Percentiles rank a stretch among this genome's conserved stretches.
Evolutionary conservation across 257 asterid genomes (phyloP).

Genomic region (Anisodus tanguticus): DNA sequence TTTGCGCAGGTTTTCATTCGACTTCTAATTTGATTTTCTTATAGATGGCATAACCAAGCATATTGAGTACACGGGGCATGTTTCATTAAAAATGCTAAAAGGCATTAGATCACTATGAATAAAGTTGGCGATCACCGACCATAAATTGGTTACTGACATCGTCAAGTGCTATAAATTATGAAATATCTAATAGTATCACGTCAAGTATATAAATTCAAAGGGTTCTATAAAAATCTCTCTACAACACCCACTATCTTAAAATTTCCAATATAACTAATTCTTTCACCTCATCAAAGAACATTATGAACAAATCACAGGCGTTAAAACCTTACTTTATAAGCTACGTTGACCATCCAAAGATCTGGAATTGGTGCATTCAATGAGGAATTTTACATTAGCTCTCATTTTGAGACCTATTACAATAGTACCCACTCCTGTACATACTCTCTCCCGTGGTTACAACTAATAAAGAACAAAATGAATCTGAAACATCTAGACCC

Average conservation of each 20-base stretch:
- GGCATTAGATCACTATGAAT: not conserved
- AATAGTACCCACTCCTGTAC: constrained; percentile 54
- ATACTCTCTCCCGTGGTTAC: constrained; percentile 47
- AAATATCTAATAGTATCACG: not conserved
- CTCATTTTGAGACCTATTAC: constrained; percentile 28
- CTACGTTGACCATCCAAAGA: constrained; percentile 13
- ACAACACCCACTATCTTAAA: not conserved
- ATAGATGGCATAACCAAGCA: not conserved
- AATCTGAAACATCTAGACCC: constrained; percentile 45
- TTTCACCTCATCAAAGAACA: constrained; percentile 3
- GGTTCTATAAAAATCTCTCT: not conserved
- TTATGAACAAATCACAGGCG: not conserved
- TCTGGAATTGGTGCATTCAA: not conserved
- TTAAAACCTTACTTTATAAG: not conserved
- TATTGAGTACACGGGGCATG: not conserved
- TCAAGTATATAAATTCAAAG: not conserved
- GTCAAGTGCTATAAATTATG: not conserved
- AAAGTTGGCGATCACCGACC: not conserved
- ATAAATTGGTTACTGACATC: not conserved
- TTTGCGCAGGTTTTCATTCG: not conserved
- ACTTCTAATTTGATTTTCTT: not conserved
- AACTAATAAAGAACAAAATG: constrained; percentile 56
- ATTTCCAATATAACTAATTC: not conserved
- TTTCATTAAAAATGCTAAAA: not conserved
- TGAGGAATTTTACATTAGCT: constrained; percentile 24